Evolutionary conservation across 805 yeast species (phyloP).

Genomic region (Candida fluviatilis): DNA sequence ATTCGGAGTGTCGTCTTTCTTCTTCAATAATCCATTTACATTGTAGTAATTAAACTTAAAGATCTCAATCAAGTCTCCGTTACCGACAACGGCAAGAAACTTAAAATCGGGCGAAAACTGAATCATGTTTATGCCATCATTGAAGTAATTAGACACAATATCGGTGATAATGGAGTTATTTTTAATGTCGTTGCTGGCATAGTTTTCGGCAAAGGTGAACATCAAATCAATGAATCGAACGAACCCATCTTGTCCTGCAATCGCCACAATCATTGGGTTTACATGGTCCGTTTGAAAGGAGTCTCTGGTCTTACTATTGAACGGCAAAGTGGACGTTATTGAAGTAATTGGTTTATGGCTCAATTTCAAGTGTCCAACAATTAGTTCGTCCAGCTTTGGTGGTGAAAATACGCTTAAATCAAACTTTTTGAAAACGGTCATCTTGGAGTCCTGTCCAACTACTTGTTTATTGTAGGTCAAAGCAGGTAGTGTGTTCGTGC

Average conservation of each 20-base stretch:
- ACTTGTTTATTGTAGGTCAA: conserved; percentile 14
- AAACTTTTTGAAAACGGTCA: conserved; percentile 33
- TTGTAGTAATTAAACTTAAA: conserved; percentile 39
- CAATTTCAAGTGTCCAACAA: conserved; percentile 59
- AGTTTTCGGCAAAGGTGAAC: conserved; percentile 23
- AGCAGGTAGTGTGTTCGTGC: background rate
- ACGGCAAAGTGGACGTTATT: conserved; percentile 29
- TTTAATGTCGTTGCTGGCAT: conserved; percentile 17
- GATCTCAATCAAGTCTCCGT: conserved; percentile 48
- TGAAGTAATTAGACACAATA: conserved; percentile 57
- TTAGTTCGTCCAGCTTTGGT: conserved; percentile 3
- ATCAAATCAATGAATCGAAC: conserved; percentile 52
- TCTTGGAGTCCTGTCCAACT: conserved; percentile 24
- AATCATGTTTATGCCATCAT: conserved; percentile 54
- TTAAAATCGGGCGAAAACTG: conserved; percentile 46
- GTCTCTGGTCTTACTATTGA: conserved; percentile 2
- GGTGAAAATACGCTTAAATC: conserved; percentile 28
- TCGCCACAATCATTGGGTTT: conserved; percentile 45
- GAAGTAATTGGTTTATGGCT: conserved; percentile 55
- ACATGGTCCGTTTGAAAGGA: conserved; percentile 7
- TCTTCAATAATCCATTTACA: conserved; percentile 29
- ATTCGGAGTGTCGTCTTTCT: conserved; percentile 5
- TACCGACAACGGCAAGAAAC: conserved; percentile 46
- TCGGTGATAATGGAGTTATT: conserved; percentile 39
- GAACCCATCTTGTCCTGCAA: conserved; percentile 66